Base-by-base conservation (phyloP, 2,329 filamentous ascomycete genomes). In the Dactylella cylindrospora region DNA sequence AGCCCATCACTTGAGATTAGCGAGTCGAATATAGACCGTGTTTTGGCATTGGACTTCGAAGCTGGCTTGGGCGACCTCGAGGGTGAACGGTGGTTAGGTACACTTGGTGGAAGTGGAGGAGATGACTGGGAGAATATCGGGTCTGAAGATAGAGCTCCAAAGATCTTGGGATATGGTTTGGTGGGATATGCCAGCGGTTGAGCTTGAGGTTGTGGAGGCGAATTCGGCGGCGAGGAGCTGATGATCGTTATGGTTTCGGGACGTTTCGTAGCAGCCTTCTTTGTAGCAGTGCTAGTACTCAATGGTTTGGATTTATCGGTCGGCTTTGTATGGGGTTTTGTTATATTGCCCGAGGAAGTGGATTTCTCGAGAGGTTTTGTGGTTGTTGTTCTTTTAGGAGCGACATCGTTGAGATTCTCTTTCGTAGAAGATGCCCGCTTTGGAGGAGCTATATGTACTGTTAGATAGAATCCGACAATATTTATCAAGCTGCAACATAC, bases 91-190 rank as follows among this genome's bases (percentile, higher is more conserved):
- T 43, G n/a, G 3, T 20, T 12, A 8, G 33, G 12, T 19, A 17
- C 15, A 20, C 20, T 23, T 19, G 36, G 22, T n/a, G 43, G 5
- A n/a, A n/a, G n/a, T n/a, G 40, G 38, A n/a, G 54, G 54, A 12
- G 55, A 61, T 8, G 55, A 61, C 22, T 61, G 55, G 7, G 55
- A 61, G 29, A 53, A 22, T 41, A 61, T 61, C 2, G 55, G 55
- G 10, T 61, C 55, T 7, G 55, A 61, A 8, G 55, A 49, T 38
- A 53, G 22, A 5, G 40, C 47, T 4, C 47, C 55, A 40, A 61
- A 61, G 23, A 61, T 53, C 29, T 49, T 53, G 9, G 55, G 43
- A 23, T 53, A 49, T 13, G 55, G 29, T 38, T 35, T 51, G 5
- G 22, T 29, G 10, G 19, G 12, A 7, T 45, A 49, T 26, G 28